Conservation (phyloP, 2,329 filamentous ascomycete species). For the Mariannaea elegans region DNA sequence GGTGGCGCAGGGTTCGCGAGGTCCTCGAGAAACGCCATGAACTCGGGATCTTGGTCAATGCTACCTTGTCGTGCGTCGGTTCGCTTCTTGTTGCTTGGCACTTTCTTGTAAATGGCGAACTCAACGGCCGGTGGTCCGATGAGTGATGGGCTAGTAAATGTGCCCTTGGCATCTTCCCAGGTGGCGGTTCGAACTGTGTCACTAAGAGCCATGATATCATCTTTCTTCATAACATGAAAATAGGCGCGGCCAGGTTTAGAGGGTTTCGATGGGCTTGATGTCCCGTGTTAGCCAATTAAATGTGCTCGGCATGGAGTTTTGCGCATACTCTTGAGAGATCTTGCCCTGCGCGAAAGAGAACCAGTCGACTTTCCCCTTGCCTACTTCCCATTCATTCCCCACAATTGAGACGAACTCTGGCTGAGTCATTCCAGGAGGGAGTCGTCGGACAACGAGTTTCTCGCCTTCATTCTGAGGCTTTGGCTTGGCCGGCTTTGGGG, state of each 20-base stretch:
- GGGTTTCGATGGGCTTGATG: conserved; percentile 78
- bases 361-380: conserved; percentile 88
- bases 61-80: conserved; percentile 89
- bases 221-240: conserved; percentile 78
- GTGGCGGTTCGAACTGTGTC: conserved; percentile 73
- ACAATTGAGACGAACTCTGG: conserved; percentile 77
- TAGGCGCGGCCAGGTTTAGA: conserved; percentile 85
- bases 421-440: conserved; percentile 86
- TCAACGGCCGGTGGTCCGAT: conserved; percentile 83
- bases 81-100: conserved; percentile 77
- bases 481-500: conserved; percentile 42
- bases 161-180: conserved; percentile 86
- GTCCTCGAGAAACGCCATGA: conserved; percentile 89
- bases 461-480: conserved; percentile 63
- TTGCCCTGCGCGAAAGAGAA: conserved; percentile 73
- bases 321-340: conserved; percentile 80
- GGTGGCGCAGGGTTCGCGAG: conserved; percentile 74
- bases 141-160: conserved; percentile 75
- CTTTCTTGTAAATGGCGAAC: conserved; percentile 83
- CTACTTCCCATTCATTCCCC: conserved; percentile 82
- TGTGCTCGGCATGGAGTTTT: background rate
- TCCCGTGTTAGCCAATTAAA: conserved; percentile 23
- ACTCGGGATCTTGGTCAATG: conserved; percentile 96
- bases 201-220: conserved; percentile 72
- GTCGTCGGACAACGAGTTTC: conserved; percentile 84